phyloP scores from a whole-genome alignment of 2,329 filamentous ascomycete species.

The Leptographium wingfieldii region DNA sequence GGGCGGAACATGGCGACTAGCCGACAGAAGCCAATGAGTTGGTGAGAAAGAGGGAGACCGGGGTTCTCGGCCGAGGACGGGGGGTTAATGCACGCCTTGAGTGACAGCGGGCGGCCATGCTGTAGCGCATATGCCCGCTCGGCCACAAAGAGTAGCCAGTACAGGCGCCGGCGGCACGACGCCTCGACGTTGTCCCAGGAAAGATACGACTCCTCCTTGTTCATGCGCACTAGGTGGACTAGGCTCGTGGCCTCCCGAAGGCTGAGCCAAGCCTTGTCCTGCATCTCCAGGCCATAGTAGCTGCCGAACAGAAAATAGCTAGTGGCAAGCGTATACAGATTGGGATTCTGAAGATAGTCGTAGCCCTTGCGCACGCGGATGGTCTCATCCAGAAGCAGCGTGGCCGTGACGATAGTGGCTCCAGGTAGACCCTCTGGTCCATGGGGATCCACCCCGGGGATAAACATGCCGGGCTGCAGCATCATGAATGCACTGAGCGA shows the following conservation, averaged over 20 bases:
- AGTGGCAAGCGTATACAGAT: constrained; percentile 49
- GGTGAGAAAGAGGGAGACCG: constrained; percentile 38
- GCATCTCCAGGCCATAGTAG: constrained; percentile 57
- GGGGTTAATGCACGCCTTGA: constrained; percentile 56
- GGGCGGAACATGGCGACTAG: constrained; percentile 51
- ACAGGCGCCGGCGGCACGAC: constrained; percentile 52
- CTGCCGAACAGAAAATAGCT: constrained; percentile 69
- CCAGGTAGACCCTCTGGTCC: constrained; percentile 44
- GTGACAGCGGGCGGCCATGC: constrained; percentile 54
- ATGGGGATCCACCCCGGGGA: constrained; percentile 39
- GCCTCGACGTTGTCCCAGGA: constrained; percentile 47
- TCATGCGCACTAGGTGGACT: constrained; percentile 46
- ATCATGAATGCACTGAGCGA: constrained; percentile 56
- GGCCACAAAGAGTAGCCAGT: constrained; percentile 60
- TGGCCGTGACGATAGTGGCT: constrained; percentile 49
- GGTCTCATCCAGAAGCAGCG: constrained; percentile 55
- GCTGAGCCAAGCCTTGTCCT: constrained; percentile 69
- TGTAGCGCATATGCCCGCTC: constrained; percentile 64
- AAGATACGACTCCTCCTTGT: constrained; percentile 49
- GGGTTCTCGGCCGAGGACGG: constrained; percentile 50
- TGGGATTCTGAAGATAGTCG: constrained; percentile 45
- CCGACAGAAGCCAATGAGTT: constrained; percentile 44
- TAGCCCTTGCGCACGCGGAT: constrained; percentile 50
- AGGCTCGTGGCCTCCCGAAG: constrained; percentile 66
- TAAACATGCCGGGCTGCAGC: constrained; percentile 54